Evolutionary conservation across 2,329 filamentous ascomycete genomes (phyloP), one percentile per base, ranked within the genome.

Genomic region (Xylariaceae sp.): DNA sequence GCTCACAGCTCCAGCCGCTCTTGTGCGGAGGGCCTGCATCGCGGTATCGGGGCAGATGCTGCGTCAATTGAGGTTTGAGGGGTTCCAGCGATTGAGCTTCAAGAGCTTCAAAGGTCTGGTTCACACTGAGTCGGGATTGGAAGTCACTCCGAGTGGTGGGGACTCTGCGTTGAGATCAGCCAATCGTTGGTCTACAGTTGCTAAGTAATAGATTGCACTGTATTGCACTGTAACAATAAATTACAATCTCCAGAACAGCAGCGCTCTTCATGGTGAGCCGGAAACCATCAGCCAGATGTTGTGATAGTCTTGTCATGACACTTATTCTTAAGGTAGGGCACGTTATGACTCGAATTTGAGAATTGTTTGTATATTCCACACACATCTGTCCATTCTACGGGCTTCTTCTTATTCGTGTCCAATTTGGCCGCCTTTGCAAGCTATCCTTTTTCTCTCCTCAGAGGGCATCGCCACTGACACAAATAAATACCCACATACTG

Each of bases 1-100:
- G 49, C 69, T 67, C 49, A 64, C 69, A 52, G 64, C 57, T 56
- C 61, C 64, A 61, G 62, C 64, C 61, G 62, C 70, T 65, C 71
- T 67, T 59, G 71, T 71, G 67, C 73, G 70, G 59, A 65, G 49
- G 57, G 61, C 61, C 54, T 64, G 61, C 62, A 65, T 65, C 44
- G 50, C 55, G 42, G 42, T 29, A 44, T 16, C 34, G 37, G 43
- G 37, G 40, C 41, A 23, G 47, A 40, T 42, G 55, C 43, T 40
- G 36, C 60, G 53, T 52, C 57, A 61, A 63, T 58, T 58, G 54
- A 52, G 48, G 49, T 49, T 51, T 22, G 43, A 40, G 38, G 43
- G 41, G 49, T 44, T 40, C 42, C 42, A 37, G 44, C 25, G 40
- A 29, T 48, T 21, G 37, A 52, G 52, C 49, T 53, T 48, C 46